Percentiles rank a stretch among this genome's conserved stretches.
Conservation (phyloP, 2,329 filamentous ascomycete genomes). For the Rachicladosporium sp. region DNA sequence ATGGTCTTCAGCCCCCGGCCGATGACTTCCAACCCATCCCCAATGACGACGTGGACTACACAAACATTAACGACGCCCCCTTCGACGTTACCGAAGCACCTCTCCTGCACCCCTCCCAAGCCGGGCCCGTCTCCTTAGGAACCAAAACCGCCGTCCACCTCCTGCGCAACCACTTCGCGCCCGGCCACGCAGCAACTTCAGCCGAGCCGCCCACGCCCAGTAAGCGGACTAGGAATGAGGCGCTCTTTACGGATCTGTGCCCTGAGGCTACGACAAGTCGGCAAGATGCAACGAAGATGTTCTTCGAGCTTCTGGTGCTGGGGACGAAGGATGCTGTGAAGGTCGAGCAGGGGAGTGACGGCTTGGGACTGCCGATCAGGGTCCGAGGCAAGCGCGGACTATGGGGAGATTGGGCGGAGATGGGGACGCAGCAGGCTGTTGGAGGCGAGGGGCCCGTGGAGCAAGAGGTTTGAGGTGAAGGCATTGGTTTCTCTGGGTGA, state of each 20-base stretch:
- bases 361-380: conserved; percentile 66
- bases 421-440: conserved; percentile 16
- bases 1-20: conserved; percentile 12
- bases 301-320: conserved; percentile 91
- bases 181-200: conserved; percentile 43
- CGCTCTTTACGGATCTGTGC: conserved; percentile 83
- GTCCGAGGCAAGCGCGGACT: conserved; percentile 88
- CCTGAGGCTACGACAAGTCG: conserved; percentile 70
- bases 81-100: conserved; percentile 72
- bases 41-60: conserved; percentile 18
- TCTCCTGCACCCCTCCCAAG: conserved; percentile 68
- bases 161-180: conserved; percentile 66
- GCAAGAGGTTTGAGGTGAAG: too few relatives aligned
- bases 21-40: conserved; percentile 9
- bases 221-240: conserved; percentile 61
- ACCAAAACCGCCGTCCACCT: conserved; percentile 95
- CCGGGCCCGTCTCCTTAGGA: conserved; percentile 73
- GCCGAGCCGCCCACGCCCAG: conserved; percentile 54
- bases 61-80: conserved; percentile 25
- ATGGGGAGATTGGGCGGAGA: conserved; percentile 93
- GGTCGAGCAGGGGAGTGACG: conserved; percentile 61
- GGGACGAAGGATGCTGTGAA: conserved; percentile 98
- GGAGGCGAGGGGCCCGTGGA: too few relatives aligned
- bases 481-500: too few relatives aligned
- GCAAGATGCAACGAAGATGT: conserved; percentile 96